phyloP scores from a whole-genome alignment of 78 protist species.

The Dictyostelium purpureum region DNA sequence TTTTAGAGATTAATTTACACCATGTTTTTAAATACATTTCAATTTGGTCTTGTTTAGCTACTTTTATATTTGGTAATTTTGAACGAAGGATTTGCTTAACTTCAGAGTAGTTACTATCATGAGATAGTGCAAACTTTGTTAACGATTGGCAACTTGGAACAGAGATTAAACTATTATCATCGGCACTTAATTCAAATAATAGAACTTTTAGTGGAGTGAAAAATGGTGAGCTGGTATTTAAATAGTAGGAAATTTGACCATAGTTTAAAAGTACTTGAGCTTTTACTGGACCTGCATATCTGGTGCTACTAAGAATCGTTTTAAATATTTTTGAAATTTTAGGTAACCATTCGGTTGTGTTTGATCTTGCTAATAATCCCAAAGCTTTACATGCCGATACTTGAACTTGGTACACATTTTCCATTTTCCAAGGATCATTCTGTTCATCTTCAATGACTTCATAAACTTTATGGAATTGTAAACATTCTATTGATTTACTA shows the following conservation, averaged over 20 bases:
- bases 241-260: constrained; percentile 53
- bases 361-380: constrained; percentile 69
- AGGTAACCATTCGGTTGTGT: constrained; percentile 63
- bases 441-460: constrained; percentile 45
- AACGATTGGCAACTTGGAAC: constrained; percentile 58
- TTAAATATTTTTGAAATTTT: constrained; percentile 48
- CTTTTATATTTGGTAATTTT: not conserved
- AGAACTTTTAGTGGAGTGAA: constrained; percentile 46
- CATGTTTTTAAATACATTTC: constrained; percentile 38
- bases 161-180: constrained; percentile 45
- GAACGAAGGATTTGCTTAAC: constrained; percentile 10
- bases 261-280: constrained; percentile 7
- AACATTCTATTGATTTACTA: constrained; percentile 51
- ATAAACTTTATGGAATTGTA: constrained; percentile 63
- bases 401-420: constrained; percentile 64
- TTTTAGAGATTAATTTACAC: constrained; percentile 54
- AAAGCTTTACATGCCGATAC: constrained; percentile 66
- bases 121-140: constrained; percentile 69
- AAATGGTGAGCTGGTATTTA: constrained; percentile 21
- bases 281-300: constrained; percentile 41
- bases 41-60: constrained; percentile 26
- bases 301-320: not conserved
- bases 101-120: constrained; percentile 23
- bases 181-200: constrained; percentile 31
- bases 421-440: constrained; percentile 66